Evolutionary conservation across 2,329 filamentous ascomycete genomes (phyloP).

Genomic region (Phaeosphaeriaceae sp.): DNA sequence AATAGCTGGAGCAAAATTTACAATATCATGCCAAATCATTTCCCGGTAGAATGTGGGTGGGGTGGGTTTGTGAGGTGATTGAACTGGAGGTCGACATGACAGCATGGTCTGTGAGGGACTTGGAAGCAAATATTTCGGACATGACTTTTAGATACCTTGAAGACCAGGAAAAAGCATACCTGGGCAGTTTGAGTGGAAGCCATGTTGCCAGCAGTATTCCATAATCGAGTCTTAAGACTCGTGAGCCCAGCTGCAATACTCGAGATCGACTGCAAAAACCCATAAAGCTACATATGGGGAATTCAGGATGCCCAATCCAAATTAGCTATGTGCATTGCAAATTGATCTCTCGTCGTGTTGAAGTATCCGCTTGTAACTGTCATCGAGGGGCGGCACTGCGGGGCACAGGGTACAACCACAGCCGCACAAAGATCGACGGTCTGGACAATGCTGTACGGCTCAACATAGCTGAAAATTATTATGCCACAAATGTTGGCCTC

Average conservation of each 20-base stretch:
- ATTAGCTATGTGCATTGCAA: not conserved
- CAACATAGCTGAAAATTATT: conserved; percentile 2
- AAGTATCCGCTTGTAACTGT: conserved; percentile 15
- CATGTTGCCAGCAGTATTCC: not conserved
- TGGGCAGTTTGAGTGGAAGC: not conserved
- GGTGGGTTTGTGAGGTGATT: not conserved
- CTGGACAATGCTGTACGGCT: conserved; percentile 1
- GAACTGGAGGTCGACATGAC: not conserved
- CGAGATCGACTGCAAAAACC: not conserved
- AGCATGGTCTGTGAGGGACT: not conserved
- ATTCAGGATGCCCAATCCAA: not conserved
- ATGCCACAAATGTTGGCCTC: conserved; percentile 9
- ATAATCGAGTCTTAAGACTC: not conserved
- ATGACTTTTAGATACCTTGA: not conserved
- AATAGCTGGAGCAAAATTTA: not conserved
- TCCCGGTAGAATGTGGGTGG: not conserved
- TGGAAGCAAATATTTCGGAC: not conserved
- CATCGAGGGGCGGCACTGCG: conserved; percentile 24
- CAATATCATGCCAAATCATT: not conserved
- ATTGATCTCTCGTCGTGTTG: not conserved
- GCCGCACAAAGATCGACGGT: not conserved
- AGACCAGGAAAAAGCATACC: not conserved
- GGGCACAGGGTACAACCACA: conserved; percentile 19
- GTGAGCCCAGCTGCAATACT: not conserved
- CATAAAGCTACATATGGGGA: not conserved